These are phyloP conservation scores for Verticillium longisporum DNA, from an alignment of 2,329 filamentous ascomycete species.

Conservation along the genomic window DNA sequence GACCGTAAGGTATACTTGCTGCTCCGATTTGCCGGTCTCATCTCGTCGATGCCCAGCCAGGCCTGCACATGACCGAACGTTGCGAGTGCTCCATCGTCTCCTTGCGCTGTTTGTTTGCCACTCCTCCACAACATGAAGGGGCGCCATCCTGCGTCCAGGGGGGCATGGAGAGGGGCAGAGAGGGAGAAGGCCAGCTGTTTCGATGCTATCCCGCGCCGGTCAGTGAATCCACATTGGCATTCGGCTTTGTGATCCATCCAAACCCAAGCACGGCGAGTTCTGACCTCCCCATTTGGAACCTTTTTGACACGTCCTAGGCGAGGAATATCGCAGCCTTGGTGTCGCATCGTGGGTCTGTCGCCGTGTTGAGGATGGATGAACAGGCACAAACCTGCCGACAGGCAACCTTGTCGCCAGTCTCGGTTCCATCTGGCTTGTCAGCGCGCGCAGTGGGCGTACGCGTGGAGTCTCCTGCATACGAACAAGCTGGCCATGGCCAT, in stretches of 20 bases:
- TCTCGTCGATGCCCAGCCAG: neutral
- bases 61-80: neutral
- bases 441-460: too few species aligned
- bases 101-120: neutral
- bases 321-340: neutral
- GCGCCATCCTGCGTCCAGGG: neutral
- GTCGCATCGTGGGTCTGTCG: neutral
- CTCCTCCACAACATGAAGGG: neutral
- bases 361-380: neutral
- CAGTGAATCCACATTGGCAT: neutral
- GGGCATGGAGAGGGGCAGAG: neutral
- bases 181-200: neutral
- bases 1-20: neutral
- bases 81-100: neutral
- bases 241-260: neutral
- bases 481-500: neutral
- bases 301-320: neutral
- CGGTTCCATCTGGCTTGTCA: neutral
- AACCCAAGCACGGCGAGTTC: neutral
- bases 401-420: neutral
- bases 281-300: neutral
- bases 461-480: neutral
- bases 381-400: neutral
- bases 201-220: neutral
- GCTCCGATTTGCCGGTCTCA: neutral